Conservation (phyloP, 2,329 filamentous ascomycete genomes). For the Penicillium sp. region DNA sequence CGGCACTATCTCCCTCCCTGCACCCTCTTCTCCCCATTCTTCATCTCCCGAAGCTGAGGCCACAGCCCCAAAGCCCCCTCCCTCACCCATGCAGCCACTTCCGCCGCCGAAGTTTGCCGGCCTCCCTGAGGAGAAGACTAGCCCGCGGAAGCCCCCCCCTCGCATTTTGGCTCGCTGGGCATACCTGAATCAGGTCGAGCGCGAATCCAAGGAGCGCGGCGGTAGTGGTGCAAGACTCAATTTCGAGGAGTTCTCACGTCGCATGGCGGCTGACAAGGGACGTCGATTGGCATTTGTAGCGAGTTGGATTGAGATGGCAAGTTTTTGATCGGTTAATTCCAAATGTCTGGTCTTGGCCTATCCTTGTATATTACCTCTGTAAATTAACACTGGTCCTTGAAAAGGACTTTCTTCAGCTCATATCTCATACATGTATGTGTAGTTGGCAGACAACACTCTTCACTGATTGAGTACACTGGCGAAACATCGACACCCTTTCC, state of each 20-base stretch:
- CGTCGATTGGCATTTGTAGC: constrained; percentile 76
- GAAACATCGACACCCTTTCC: no score
- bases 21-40: constrained; percentile 30
- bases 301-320: constrained; percentile 80
- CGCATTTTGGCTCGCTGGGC: constrained; percentile 47
- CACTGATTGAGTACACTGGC: no score
- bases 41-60: constrained; percentile 34
- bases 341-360: not conserved
- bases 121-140: constrained; percentile 14
- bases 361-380: constrained; percentile 8
- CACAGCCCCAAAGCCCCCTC: constrained; percentile 35
- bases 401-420: no score
- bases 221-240: constrained; percentile 71
- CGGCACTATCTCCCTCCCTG: constrained; percentile 31
- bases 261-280: constrained; percentile 67
- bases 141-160: constrained; percentile 25
- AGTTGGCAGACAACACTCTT: no score
- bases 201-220: constrained; percentile 67
- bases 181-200: constrained; percentile 62
- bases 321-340: constrained; percentile 45
- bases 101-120: constrained; percentile 25
- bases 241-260: constrained; percentile 74
- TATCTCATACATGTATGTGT: no score
- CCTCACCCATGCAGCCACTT: constrained; percentile 34
- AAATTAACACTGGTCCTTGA: not conserved